phyloP scores from a whole-genome alignment of 768 basidiomycete genomes.

The Kwoniella dejecticola region DNA sequence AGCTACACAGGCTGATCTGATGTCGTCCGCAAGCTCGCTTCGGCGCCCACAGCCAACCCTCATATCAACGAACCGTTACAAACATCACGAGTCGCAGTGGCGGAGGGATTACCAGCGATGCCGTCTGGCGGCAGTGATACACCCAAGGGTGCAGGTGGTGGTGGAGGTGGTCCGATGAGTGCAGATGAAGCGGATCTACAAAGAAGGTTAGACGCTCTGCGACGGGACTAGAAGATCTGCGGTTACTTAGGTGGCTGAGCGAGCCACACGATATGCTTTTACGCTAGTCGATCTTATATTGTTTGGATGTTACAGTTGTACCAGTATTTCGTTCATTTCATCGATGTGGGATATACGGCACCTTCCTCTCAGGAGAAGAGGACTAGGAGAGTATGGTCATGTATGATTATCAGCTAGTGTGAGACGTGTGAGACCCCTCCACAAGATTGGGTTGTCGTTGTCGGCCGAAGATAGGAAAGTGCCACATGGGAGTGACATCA shows the following conservation, averaged over 20 bases:
- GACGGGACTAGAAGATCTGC: slow-evolving; percentile 39
- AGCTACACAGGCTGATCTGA: too few relatives aligned
- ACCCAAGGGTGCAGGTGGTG: slow-evolving; percentile 53
- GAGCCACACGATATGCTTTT: not conserved
- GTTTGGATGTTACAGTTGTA: slow-evolving; percentile 6
- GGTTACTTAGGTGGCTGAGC: not conserved
- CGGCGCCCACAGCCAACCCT: slow-evolving; percentile 72
- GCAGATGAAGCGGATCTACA: slow-evolving; percentile 92
- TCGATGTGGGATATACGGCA: not conserved
- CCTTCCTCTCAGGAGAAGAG: not conserved
- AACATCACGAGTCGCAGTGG: slow-evolving; percentile 74
- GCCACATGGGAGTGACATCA: slow-evolving; percentile 12
- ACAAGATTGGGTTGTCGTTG: not conserved
- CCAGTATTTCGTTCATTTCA: slow-evolving; percentile 3
- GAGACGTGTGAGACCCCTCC: not conserved
- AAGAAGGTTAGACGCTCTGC: slow-evolving; percentile 83
- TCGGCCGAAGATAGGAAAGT: slow-evolving; percentile 17
- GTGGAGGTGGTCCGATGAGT: slow-evolving; percentile 51
- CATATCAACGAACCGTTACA: slow-evolving; percentile 64
- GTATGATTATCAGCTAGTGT: not conserved
- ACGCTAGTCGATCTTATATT: not conserved
- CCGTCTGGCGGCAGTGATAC: slow-evolving; percentile 56
- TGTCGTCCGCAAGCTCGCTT: too few relatives aligned
- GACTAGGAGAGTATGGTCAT: not conserved
- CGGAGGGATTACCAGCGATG: slow-evolving; percentile 71